phyloP scores from a whole-genome alignment of 2,329 filamentous ascomycete genomes.

The Ophiobolus disseminans region DNA sequence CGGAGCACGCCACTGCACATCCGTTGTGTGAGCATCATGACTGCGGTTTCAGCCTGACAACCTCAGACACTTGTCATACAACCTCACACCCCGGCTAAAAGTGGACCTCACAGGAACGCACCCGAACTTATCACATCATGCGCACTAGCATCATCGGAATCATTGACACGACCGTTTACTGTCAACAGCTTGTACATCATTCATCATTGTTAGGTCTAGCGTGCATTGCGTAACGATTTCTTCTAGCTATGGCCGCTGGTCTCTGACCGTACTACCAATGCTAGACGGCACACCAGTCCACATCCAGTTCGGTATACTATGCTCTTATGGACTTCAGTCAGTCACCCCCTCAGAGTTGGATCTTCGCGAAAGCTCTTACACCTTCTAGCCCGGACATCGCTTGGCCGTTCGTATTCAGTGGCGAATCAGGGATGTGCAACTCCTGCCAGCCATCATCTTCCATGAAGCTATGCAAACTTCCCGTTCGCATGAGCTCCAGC shows the following conservation, averaged over 20 bases:
- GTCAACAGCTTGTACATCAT: conserved; percentile 5
- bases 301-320: conserved; percentile 5
- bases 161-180: conserved; percentile 2
- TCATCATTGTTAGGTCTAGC: conserved; percentile 6
- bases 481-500: conserved; percentile 18
- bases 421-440: background rate
- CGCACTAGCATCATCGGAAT: conserved; percentile 7
- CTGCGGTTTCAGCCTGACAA: conserved; percentile 32
- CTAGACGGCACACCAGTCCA: conserved; percentile 6
- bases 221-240: conserved; percentile 11
- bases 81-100: conserved; percentile 18
- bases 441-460: background rate
- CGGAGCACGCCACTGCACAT: background rate
- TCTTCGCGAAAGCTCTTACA: conserved; percentile 1
- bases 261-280: conserved; percentile 9
- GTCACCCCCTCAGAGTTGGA: conserved; percentile 7
- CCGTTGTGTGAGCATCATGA: conserved; percentile 3
- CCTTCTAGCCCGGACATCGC: conserved; percentile 16
- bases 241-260: conserved; percentile 2
- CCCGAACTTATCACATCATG: conserved; percentile 20
- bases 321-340: conserved; percentile 2
- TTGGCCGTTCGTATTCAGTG: background rate
- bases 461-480: conserved; percentile 7
- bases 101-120: conserved; percentile 2
- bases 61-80: conserved; percentile 28